Conservation (phyloP, 179 eudicot species). For the Beta lomatogona region DNA sequence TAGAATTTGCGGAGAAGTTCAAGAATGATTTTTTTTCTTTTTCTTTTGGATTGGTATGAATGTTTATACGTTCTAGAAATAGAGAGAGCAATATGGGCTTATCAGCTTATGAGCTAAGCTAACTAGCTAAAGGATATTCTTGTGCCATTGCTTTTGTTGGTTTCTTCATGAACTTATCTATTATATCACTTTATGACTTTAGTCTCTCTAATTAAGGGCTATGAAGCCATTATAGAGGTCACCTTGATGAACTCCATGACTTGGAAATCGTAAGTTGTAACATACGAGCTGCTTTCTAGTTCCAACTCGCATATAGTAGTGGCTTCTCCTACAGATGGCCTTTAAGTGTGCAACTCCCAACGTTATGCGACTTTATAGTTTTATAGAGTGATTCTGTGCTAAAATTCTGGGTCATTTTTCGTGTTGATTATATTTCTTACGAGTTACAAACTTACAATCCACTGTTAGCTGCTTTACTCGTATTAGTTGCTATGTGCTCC, state of each 20-base stretch:
- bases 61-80: neutral
- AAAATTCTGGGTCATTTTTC: neutral
- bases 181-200: no score
- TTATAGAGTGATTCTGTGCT: neutral
- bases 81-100: neutral
- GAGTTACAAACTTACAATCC: neutral
- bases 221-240: neutral
- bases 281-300: neutral
- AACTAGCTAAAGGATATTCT: neutral
- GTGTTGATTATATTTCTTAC: slow-evolving; percentile 18
- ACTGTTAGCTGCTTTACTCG: slow-evolving; percentile 1
- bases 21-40: neutral
- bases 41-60: neutral
- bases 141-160: neutral
- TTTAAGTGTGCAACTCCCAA: neutral
- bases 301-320: neutral
- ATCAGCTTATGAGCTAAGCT: neutral
- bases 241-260: neutral
- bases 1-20: neutral
- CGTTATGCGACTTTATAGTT: neutral
- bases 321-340: neutral
- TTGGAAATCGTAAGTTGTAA: neutral
- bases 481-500: slow-evolving; percentile 6
- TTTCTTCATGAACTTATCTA: neutral
- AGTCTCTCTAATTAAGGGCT: neutral